phyloP scores from a whole-genome alignment of 1,139 yeast species.

The Yarrowia galli region DNA sequence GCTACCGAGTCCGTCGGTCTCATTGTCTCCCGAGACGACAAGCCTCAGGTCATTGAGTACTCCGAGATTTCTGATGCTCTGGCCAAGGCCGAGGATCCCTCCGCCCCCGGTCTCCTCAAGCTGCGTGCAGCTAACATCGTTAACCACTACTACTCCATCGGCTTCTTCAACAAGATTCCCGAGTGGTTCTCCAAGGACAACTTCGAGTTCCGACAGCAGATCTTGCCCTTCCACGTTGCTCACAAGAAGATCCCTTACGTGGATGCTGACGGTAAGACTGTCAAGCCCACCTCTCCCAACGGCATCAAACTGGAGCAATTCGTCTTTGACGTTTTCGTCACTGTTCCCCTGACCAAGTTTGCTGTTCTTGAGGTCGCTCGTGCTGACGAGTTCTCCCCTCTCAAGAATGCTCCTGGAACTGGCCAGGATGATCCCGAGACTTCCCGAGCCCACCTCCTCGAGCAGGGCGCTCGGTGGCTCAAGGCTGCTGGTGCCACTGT shows the following conservation, averaged over 20 bases:
- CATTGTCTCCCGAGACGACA: conserved; percentile 68
- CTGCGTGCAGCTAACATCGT: conserved; percentile 97
- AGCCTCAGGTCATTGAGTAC: conserved; percentile 94
- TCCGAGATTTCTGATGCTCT: conserved; percentile 83
- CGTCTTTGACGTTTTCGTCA: conserved; percentile 93
- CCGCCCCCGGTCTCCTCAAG: conserved; percentile 62
- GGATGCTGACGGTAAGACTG: conserved; percentile 58
- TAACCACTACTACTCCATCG: conserved; percentile 91
- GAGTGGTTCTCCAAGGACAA: conserved; percentile 59
- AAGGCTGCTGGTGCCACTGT: conserved; percentile 66
- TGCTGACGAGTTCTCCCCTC: conserved; percentile 85
- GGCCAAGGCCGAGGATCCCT: conserved; percentile 66
- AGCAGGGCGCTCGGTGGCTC: conserved; percentile 81
- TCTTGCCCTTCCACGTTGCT: conserved; percentile 91
- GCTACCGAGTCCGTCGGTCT: conserved; percentile 91
- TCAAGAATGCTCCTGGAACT: conserved; percentile 89
- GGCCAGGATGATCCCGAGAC: conserved; percentile 85
- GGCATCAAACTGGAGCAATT: conserved; percentile 97
- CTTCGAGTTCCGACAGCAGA: conserved; percentile 37
- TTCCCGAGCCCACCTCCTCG: conserved; percentile 70
- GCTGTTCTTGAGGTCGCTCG: conserved; percentile 95
- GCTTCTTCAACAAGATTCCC: conserved; percentile 66
- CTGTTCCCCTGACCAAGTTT: conserved; percentile 72
- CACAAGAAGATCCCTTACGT: conserved; percentile 81
- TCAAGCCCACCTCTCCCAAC: conserved; percentile 75